Conservation (phyloP, 805 yeast genomes). For the Kuraishia hungarica region DNA sequence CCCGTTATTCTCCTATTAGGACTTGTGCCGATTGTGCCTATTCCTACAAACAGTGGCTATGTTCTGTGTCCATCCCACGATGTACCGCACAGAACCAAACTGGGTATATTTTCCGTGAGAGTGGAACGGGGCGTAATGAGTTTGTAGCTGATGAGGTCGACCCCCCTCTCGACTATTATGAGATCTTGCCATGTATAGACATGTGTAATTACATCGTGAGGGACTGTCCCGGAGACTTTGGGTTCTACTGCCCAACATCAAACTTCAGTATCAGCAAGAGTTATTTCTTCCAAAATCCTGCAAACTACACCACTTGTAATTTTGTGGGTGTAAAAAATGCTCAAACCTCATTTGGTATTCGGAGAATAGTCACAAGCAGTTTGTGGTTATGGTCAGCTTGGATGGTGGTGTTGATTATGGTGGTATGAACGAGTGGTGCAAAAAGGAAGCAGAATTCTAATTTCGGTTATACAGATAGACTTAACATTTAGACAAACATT, state of each 20-base stretch:
- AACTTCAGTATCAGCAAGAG: constrained; percentile 27
- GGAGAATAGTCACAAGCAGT: neutral
- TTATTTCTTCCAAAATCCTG: constrained; percentile 30
- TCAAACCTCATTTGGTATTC: neutral
- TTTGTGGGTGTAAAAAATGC: constrained; percentile 19
- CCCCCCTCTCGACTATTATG: constrained; percentile 57
- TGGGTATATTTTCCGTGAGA: constrained; percentile 37
- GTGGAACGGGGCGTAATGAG: constrained; percentile 48
- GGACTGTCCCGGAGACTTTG: constrained; percentile 75
- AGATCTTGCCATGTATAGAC: constrained; percentile 79
- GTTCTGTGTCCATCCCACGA: constrained; percentile 82
- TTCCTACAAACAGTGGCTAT: constrained; percentile 81
- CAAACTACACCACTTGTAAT: constrained; percentile 30
- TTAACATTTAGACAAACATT: neutral
- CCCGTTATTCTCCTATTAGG: constrained; percentile 64
- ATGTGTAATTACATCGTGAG: constrained; percentile 72
- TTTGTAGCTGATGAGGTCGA: constrained; percentile 40
- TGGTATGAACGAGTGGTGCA: neutral
- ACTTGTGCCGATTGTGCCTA: constrained; percentile 65
- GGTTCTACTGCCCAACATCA: constrained; percentile 61
- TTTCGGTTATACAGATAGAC: neutral
- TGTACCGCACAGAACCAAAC: constrained; percentile 49
- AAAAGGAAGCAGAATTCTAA: neutral
- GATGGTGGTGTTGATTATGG: neutral
- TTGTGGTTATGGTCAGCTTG: neutral